Evolutionary conservation across 345 rosid species (phyloP).

Genomic region (Aethionema arabicum): DNA sequence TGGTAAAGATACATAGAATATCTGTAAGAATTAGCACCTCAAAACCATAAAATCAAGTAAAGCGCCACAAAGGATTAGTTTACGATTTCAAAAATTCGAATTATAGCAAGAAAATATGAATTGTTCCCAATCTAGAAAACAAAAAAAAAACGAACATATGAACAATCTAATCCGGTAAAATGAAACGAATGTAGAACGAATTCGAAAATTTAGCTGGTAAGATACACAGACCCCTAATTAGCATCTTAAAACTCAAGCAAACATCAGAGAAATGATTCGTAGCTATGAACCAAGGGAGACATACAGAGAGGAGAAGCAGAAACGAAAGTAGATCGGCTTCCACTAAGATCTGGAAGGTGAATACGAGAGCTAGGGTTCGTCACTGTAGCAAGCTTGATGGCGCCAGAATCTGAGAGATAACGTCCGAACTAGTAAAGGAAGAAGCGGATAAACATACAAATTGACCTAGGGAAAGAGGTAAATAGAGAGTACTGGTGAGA

Average conservation of each 20-base stretch:
- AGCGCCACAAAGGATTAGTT: background rate
- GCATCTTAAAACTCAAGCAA: background rate
- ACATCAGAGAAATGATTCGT: background rate
- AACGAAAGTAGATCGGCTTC: slow-evolving; percentile 46
- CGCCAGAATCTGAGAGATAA: slow-evolving; percentile 43
- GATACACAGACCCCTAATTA: background rate
- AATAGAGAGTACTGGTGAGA: slow-evolving; percentile 39
- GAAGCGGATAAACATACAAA: background rate
- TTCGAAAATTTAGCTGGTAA: background rate
- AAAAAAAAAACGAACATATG: slow-evolving; percentile 4
- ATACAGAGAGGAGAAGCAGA: slow-evolving; percentile 67
- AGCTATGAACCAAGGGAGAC: background rate
- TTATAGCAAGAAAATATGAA: background rate
- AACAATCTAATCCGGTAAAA: background rate
- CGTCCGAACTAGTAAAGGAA: slow-evolving; percentile 17
- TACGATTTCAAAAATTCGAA: no score
- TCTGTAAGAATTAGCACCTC: background rate
- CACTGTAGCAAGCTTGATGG: slow-evolving; percentile 31
- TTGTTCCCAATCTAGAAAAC: background rate
- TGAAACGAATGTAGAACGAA: background rate
- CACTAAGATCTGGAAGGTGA: slow-evolving; percentile 38
- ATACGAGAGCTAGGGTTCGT: slow-evolving; percentile 28
- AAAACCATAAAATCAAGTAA: background rate
- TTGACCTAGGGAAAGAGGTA: background rate
- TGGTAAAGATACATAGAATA: background rate